A percentile compares a stretch with the other conserved stretches of the same genome.
These are phyloP conservation scores for Trichoderma brevicompactum DNA, from an alignment of 2,329 filamentous ascomycete genomes.

Conservation along the genomic window DNA sequence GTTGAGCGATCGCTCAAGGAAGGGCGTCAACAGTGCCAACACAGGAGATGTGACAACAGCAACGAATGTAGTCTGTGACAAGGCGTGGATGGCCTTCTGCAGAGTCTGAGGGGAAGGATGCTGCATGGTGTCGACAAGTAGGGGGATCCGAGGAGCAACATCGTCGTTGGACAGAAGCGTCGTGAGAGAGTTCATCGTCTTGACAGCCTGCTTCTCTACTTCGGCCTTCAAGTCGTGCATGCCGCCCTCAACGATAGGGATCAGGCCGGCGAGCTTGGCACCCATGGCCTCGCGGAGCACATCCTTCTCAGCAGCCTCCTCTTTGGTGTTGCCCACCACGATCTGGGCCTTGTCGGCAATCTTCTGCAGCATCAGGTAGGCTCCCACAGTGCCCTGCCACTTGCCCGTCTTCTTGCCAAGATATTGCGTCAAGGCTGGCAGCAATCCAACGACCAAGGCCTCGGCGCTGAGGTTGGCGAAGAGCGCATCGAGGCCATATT, in stretches of 20 bases:
- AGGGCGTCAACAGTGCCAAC: conserved; percentile 88
- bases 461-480: conserved; percentile 81
- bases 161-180: conserved; percentile 95
- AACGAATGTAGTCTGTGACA: conserved; percentile 98
- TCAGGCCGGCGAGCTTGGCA: conserved; percentile 80
- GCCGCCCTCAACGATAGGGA: conserved; percentile 85
- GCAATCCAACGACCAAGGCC: conserved; percentile 78
- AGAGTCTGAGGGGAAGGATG: conserved; percentile 85
- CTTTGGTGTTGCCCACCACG: conserved; percentile 74
- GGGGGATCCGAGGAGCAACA: conserved; percentile 86
- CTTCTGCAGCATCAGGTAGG: conserved; percentile 80
- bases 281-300: conserved; percentile 90
- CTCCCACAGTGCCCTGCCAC: conserved; percentile 95
- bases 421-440: conserved; percentile 77
- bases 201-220: conserved; percentile 84
- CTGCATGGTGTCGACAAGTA: conserved; percentile 94
- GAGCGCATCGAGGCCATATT: conserved; percentile 90
- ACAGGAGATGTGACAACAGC: conserved; percentile 95
- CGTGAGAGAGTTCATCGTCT: conserved; percentile 89
- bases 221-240: conserved; percentile 98
- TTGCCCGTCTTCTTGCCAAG: conserved; percentile 85
- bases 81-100: conserved; percentile 93
- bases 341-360: conserved; percentile 96
- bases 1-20: conserved; percentile 92
- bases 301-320: conserved; percentile 87